Evolutionary conservation across 768 basidiomycete genomes (phyloP).

Genomic region (Gloeopeniophorella convolvens): DNA sequence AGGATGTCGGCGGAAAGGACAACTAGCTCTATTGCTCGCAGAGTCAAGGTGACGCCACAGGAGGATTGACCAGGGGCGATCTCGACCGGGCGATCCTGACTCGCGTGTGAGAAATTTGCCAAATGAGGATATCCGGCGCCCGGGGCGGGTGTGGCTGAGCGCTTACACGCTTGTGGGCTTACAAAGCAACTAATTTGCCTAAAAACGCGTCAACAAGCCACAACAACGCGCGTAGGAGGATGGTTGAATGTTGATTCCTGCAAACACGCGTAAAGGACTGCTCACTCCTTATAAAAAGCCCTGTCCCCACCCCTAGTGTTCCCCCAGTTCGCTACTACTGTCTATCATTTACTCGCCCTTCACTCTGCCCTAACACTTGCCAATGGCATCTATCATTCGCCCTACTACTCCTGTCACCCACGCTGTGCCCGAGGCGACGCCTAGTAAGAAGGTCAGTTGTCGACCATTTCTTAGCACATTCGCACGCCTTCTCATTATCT

Average conservation of each 20-base stretch:
- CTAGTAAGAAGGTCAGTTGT: conserved; percentile 31
- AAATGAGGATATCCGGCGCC: too few relatives aligned
- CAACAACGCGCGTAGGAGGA: conserved; percentile 34
- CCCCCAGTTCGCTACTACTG: background rate
- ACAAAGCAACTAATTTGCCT: too few relatives aligned
- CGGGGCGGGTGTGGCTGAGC: too few relatives aligned
- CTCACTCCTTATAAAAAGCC: conserved; percentile 5
- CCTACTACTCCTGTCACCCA: conserved; percentile 20
- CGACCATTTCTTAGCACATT: background rate
- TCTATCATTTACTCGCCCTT: too few relatives aligned
- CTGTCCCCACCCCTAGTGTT: background rate
- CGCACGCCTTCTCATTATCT: background rate
- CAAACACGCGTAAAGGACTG: conserved; percentile 28
- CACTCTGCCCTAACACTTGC: too few relatives aligned
- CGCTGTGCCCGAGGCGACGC: conserved; percentile 28
- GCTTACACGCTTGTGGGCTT: too few relatives aligned
- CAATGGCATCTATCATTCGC: conserved; percentile 21
- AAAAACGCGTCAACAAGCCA: conserved; percentile 19
- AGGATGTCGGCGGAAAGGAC: too few relatives aligned
- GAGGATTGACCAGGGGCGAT: too few relatives aligned
- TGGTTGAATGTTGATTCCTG: conserved; percentile 25
- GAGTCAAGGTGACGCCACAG: too few relatives aligned
- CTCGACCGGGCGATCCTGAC: too few relatives aligned
- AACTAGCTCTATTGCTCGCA: too few relatives aligned
- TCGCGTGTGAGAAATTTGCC: too few relatives aligned